Conservation (phyloP, 2,329 filamentous ascomycete genomes). For the Chrysosporium queenslandicum region DNA sequence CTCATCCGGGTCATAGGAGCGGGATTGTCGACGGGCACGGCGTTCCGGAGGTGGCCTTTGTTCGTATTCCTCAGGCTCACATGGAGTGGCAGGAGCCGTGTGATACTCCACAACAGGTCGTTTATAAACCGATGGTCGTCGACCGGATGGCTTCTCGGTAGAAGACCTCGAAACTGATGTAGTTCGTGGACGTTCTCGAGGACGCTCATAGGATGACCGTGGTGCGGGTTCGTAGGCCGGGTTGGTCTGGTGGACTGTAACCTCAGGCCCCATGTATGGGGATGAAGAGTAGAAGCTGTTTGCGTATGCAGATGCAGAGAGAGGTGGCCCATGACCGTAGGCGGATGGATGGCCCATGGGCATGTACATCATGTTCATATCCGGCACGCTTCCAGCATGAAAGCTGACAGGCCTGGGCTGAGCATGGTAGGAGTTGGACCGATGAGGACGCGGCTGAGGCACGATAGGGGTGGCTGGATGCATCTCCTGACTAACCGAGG, state of each 20-base stretch:
- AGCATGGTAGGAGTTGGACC: slow-evolving; percentile 31
- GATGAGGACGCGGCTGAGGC: slow-evolving; percentile 21
- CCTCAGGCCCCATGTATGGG: slow-evolving; percentile 27
- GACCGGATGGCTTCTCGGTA: slow-evolving; percentile 24
- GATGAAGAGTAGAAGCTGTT: slow-evolving; percentile 26
- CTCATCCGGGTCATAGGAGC: slow-evolving; percentile 28
- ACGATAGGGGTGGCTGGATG: slow-evolving; percentile 23
- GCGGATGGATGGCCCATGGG: slow-evolving; percentile 20
- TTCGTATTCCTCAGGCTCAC: slow-evolving; percentile 18
- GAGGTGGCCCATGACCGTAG: slow-evolving; percentile 30
- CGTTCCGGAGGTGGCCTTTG: slow-evolving; percentile 22
- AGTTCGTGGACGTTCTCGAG: slow-evolving; percentile 20
- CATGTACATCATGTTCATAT: slow-evolving; percentile 24
- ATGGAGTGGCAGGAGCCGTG: slow-evolving; percentile 22
- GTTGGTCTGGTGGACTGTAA: slow-evolving; percentile 12
- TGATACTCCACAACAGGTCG: slow-evolving; percentile 28
- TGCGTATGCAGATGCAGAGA: slow-evolving; percentile 30
- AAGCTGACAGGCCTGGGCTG: slow-evolving; percentile 31
- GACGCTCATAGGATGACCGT: slow-evolving; percentile 8
- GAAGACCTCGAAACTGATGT: slow-evolving; percentile 29
- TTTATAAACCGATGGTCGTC: slow-evolving; percentile 30
- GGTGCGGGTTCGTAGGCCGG: slow-evolving; percentile 16
- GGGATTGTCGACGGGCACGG: slow-evolving; percentile 25
- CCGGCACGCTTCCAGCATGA: slow-evolving; percentile 26
- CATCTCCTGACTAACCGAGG: slow-evolving; percentile 25